These are phyloP conservation scores for Phytophthora ohioensis DNA, from an alignment of 352 stramenopile species.

Conservation along the genomic window DNA sequence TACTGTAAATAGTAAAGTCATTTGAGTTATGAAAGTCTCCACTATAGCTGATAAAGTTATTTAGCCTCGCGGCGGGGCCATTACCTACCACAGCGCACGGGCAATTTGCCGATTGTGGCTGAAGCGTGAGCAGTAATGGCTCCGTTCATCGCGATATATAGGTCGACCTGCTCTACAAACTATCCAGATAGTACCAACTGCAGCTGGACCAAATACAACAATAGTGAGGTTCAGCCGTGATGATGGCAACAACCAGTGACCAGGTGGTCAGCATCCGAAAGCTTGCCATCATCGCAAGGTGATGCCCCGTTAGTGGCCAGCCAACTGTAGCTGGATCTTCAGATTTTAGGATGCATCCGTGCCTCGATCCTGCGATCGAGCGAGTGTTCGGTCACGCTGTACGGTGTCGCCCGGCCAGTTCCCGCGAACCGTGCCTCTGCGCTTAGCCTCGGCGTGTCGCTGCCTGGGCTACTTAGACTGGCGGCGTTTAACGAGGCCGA, in stretches of 20 bases:
- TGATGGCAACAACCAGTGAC: constrained; percentile 9
- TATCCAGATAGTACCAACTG: not conserved
- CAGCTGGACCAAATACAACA: not conserved
- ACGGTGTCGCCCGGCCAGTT: too few relatives aligned
- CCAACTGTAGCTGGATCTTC: constrained; percentile 16
- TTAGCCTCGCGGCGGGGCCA: not conserved
- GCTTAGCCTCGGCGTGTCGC: constrained; percentile 3
- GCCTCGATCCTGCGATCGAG: constrained; percentile 6
- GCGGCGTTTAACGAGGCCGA: too few relatives aligned
- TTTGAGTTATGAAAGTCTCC: too few relatives aligned
- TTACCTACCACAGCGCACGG: not conserved
- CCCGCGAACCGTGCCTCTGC: not conserved
- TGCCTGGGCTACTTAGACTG: not conserved
- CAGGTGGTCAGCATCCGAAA: not conserved
- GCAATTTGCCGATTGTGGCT: constrained; percentile 29
- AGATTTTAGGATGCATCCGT: not conserved
- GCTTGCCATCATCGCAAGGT: constrained; percentile 17
- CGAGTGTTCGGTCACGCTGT: not conserved
- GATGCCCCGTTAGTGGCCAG: not conserved
- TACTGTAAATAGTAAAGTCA: too few relatives aligned
- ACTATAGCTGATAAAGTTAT: not conserved
- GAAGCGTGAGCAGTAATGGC: constrained; percentile 3
- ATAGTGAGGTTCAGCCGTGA: constrained; percentile 11
- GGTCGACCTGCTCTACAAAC: not conserved
- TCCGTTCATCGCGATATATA: constrained; percentile 7